These are phyloP conservation scores for Populus hybrid DNA, from an alignment of 441 rosid species.

Conservation along the genomic window DNA sequence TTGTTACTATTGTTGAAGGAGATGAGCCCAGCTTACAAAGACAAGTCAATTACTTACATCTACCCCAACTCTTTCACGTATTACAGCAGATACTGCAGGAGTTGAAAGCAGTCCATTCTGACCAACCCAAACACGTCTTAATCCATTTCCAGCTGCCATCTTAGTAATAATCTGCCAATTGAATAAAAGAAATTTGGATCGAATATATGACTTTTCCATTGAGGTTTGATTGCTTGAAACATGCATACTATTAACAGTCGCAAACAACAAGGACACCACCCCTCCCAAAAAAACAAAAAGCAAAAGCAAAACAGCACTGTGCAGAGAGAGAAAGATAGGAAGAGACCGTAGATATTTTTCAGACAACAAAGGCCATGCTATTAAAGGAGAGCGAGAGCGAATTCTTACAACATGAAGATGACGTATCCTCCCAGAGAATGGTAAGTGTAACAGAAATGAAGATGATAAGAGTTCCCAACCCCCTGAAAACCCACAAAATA, in stretches of 20 bases:
- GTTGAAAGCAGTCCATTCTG: constrained; percentile 93
- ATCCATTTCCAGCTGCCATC: constrained; percentile 99
- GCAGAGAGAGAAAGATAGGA: background rate
- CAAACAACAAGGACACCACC: background rate
- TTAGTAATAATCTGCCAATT: constrained; percentile 71
- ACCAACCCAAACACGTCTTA: constrained; percentile 90
- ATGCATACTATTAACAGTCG: background rate
- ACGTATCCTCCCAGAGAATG: background rate
- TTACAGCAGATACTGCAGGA: constrained; percentile 98
- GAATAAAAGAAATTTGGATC: constrained; percentile 7
- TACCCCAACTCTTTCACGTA: constrained; percentile 83
- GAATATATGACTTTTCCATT: constrained; percentile 1
- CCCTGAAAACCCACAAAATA: background rate
- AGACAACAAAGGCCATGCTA: background rate
- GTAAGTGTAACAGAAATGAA: background rate
- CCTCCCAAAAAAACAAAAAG: background rate
- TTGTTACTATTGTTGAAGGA: background rate
- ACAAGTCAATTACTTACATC: constrained; percentile 62
- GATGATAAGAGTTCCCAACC: background rate
- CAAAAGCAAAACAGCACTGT: too few relatives aligned
- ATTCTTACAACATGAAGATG: background rate
- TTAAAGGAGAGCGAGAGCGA: background rate
- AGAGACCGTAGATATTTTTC: background rate
- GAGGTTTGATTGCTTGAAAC: background rate
- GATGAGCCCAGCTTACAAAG: constrained; percentile 1